phyloP scores from a whole-genome alignment of 1,284 basidiomycete species.

The Meira miltonrushii region DNA sequence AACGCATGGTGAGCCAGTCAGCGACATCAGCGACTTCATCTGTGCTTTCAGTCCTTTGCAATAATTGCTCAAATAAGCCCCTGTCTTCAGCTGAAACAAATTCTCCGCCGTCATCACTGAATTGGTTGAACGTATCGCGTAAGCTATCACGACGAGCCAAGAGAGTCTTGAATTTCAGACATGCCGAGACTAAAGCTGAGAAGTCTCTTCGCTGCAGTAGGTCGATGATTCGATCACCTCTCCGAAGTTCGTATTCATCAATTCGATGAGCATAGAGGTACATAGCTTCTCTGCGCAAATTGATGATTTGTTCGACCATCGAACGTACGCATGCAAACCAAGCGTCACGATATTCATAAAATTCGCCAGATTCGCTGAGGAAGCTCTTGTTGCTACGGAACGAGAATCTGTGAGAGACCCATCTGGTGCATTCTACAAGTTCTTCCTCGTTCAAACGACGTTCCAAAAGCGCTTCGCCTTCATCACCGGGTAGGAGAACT shows the following conservation, averaged over 20 bases:
- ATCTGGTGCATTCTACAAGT: constrained; percentile 74
- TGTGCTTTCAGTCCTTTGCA: constrained; percentile 58
- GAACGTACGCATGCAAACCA: constrained; percentile 75
- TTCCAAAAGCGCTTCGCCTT: constrained; percentile 60
- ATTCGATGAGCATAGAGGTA: constrained; percentile 91
- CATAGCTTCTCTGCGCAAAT: constrained; percentile 83
- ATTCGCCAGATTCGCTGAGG: constrained; percentile 59
- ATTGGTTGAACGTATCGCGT: constrained; percentile 30
- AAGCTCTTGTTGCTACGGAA: constrained; percentile 60
- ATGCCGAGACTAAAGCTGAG: constrained; percentile 65
- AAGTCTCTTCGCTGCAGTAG: constrained; percentile 44
- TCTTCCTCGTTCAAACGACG: constrained; percentile 64
- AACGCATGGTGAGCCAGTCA: constrained; percentile 84
- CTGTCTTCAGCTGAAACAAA: constrained; percentile 13
- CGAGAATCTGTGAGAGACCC: constrained; percentile 84
- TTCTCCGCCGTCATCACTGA: not conserved
- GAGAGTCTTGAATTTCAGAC: constrained; percentile 49
- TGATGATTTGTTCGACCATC: constrained; percentile 76
- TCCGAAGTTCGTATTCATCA: constrained; percentile 69
- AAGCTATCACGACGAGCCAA: constrained; percentile 42
- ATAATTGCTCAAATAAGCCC: constrained; percentile 32
- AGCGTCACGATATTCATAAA: constrained; percentile 62
- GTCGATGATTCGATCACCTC: constrained; percentile 19
- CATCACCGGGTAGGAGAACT: constrained; percentile 64
- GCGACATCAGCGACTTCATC: constrained; percentile 86